Conservation (phyloP, 2,329 filamentous ascomycete species). For the Cladosporium sp. region DNA sequence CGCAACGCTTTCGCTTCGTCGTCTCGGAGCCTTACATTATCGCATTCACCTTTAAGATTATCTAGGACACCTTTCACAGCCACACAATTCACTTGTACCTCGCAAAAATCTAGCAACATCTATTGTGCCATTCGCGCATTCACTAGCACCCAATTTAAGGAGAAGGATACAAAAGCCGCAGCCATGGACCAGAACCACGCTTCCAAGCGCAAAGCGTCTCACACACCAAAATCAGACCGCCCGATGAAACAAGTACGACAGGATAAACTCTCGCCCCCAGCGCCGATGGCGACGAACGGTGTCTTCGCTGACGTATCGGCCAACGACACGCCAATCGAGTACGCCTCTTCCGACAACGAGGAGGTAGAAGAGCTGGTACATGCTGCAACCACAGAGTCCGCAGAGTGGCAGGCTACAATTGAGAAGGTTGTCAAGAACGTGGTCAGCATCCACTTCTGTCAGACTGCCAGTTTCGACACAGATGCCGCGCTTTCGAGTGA, state of each 20-base stretch:
- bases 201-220: conserved; percentile 36
- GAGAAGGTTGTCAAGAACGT: conserved; percentile 92
- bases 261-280: conserved; percentile 21
- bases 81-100: background rate
- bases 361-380: conserved; percentile 45
- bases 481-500: conserved; percentile 89
- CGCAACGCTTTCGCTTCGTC: conserved; percentile 11
- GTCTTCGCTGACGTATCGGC: conserved; percentile 22
- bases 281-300: conserved; percentile 26
- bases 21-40: background rate
- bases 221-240: conserved; percentile 27
- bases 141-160: background rate
- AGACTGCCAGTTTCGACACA: conserved; percentile 98
- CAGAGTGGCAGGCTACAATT: conserved; percentile 93
- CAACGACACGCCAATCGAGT: conserved; percentile 31
- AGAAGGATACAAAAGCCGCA: background rate
- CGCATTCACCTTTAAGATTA: background rate
- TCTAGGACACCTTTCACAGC: background rate
- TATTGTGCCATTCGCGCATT: background rate
- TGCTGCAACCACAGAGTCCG: conserved; percentile 57
- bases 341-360: conserved; percentile 35
- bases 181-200: conserved; percentile 23
- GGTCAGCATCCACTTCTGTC: conserved; percentile 98
- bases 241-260: conserved; percentile 32
- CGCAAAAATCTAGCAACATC: background rate